These are phyloP conservation scores for Hanseniaspora clermontiae DNA, from an alignment of 805 yeast species.

Conservation along the genomic window DNA sequence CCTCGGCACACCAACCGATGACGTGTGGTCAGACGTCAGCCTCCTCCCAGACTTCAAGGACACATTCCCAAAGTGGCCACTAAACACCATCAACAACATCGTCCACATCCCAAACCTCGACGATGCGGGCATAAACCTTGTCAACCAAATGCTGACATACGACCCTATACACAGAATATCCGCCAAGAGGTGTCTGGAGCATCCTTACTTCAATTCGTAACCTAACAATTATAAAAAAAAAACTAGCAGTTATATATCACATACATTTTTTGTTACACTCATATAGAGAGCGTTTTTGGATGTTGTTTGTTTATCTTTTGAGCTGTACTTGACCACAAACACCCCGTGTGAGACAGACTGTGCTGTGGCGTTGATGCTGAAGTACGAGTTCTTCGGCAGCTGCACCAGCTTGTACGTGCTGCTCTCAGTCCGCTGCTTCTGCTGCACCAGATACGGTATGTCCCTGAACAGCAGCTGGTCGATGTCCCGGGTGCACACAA, in stretches of 20 bases:
- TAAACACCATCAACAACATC: conserved; percentile 71
- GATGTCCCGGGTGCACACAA: conserved; percentile 1
- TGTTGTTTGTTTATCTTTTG: neutral
- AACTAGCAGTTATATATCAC: neutral
- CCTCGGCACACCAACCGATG: conserved; percentile 93
- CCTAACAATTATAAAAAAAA: neutral
- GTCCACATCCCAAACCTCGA: conserved; percentile 59
- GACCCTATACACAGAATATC: conserved; percentile 90
- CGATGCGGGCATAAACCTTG: conserved; percentile 67
- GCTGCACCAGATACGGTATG: conserved; percentile 3
- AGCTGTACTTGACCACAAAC: neutral
- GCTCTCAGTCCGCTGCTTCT: neutral
- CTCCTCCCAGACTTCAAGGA: conserved; percentile 75
- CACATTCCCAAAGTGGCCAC: conserved; percentile 73
- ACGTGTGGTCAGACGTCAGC: conserved; percentile 95
- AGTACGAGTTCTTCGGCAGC: neutral
- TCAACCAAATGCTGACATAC: conserved; percentile 66
- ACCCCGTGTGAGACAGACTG: neutral
- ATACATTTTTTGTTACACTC: conserved; percentile 1
- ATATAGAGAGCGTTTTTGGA: neutral
- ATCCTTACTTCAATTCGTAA: conserved; percentile 42
- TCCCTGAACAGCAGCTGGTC: neutral
- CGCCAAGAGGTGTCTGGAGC: conserved; percentile 83
- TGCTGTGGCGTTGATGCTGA: neutral
- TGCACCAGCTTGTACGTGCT: neutral